Conservation (phyloP, 805 yeast species). For the Phaffomyces opuntiae region DNA sequence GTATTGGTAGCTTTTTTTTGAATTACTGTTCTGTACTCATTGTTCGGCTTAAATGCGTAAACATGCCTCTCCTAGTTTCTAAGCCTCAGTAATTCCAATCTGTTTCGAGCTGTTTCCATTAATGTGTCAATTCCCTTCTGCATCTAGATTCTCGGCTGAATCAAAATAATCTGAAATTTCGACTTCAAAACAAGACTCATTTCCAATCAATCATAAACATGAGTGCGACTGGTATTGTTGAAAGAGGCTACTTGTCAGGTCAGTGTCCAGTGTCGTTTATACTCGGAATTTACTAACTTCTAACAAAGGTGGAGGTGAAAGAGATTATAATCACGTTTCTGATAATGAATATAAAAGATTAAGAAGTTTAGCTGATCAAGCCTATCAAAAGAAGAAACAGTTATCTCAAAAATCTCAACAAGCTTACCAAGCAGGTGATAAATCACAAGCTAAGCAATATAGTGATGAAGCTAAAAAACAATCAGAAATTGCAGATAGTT, state of each 20-base stretch:
- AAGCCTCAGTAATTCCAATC: too few relatives aligned
- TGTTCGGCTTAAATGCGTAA: too few relatives aligned
- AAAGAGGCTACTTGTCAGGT: constrained; percentile 6
- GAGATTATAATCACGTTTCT: constrained; percentile 10
- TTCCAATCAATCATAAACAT: neutral
- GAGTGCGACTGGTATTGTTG: constrained; percentile 8
- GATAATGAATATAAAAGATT: constrained; percentile 48
- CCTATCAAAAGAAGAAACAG: constrained; percentile 48
- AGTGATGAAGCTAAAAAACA: constrained; percentile 63
- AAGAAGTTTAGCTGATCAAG: constrained; percentile 62
- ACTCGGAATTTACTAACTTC: neutral
- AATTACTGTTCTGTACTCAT: too few relatives aligned
- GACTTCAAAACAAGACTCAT: too few relatives aligned
- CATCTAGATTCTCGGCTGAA: too few relatives aligned
- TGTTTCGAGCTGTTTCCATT: too few relatives aligned
- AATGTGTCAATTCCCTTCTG: too few relatives aligned
- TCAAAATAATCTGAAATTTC: too few relatives aligned
- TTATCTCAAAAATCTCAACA: constrained; percentile 62
- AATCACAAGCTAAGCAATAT: constrained; percentile 61
- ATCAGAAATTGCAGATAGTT: constrained; percentile 53
- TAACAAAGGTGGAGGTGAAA: constrained; percentile 3
- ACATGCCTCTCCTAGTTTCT: too few relatives aligned
- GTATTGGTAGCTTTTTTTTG: too few relatives aligned
- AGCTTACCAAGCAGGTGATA: constrained; percentile 74
- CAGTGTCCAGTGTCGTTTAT: neutral